Conservation (phyloP, 495 filamentous ascomycete species). For the Penicillium samsonianum region DNA sequence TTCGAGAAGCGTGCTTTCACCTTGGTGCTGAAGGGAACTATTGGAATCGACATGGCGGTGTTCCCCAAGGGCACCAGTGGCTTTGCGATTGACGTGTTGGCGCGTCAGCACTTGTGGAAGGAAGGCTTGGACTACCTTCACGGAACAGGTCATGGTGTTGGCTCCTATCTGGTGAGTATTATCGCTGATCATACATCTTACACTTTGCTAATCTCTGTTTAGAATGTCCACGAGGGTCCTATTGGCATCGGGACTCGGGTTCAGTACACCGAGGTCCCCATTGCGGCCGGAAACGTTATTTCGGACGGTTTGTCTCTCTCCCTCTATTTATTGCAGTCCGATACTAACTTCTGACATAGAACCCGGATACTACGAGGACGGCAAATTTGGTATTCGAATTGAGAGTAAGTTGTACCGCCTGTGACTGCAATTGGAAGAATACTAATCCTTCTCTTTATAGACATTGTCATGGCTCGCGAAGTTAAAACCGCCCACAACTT, state of each 20-base stretch:
- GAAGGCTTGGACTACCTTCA: constrained; percentile 93
- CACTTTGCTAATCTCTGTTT: constrained; percentile 21
- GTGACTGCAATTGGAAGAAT: background rate
- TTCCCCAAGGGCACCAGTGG: constrained; percentile 96
- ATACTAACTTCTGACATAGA: constrained; percentile 52
- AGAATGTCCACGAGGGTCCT: constrained; percentile 97
- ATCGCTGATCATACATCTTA: background rate
- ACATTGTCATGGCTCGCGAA: constrained; percentile 85
- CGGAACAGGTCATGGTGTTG: constrained; percentile 95
- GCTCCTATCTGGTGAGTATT: constrained; percentile 68
- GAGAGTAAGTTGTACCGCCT: constrained; percentile 62
- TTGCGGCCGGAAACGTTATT: constrained; percentile 89
- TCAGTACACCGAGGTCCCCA: constrained; percentile 87
- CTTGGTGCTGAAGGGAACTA: constrained; percentile 93
- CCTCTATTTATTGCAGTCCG: background rate
- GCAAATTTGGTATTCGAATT: constrained; percentile 95
- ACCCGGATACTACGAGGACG: constrained; percentile 98
- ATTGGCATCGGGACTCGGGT: constrained; percentile 93
- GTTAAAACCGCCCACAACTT: constrained; percentile 83
- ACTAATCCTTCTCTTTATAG: constrained; percentile 34
- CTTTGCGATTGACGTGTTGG: constrained; percentile 85
- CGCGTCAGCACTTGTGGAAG: constrained; percentile 90
- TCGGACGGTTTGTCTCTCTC: constrained; percentile 62
- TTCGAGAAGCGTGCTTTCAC: constrained; percentile 93
- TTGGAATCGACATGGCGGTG: constrained; percentile 80